Evolutionary conservation across 768 basidiomycete genomes (phyloP), one percentile per base, ranked within the genome.

Genomic region (Multifurca ochricompacta): DNA sequence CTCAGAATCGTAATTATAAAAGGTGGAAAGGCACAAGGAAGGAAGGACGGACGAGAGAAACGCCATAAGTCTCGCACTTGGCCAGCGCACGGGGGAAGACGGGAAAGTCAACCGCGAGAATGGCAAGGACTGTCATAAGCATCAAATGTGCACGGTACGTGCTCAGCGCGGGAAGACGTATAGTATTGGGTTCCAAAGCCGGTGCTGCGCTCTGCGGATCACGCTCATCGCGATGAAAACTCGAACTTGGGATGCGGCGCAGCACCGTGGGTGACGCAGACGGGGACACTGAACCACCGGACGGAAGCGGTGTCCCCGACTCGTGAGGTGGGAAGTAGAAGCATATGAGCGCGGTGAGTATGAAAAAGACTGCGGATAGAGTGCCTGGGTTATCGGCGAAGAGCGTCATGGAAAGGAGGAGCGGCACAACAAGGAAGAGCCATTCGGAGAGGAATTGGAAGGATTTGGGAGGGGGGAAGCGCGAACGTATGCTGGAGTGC

Each of bases 61-160:
- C 89, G 0, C 96, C 95, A 69, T 81, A 97, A 0, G 87, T 85
- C 70, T 98, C 95, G 63, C 91, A 94, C 66, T 98, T 99, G 3
- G 84, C 95, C 40, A 95, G 75, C 10, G 70, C 69, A 16, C 96
- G 79, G 0, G 96, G 96, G 63, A 97, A 99, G 23, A 94, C 79
- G 0, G 81, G 82, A 63, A 99, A 99, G 67, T 99, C 95, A 47
- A 98, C 95, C 0, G 95, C 95, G 11, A 98, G 81, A 56, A 99
- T 98, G 19, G 84, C 85, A 39, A 95, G 76, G 32, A 87, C 69
- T 0, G 96, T 97, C 77, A 98, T 81, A 18, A 96, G 72, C 78
- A 98, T 85, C 93, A 97, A 94, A 65, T 96, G 89, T 3, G 93
- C 83, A 41, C 96, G 75, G 66, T 95, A 98, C 0, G 85, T 80